These are phyloP conservation scores for Boletus reticulatus DNA, from an alignment of 768 basidiomycete species.

Conservation along the genomic window DNA sequence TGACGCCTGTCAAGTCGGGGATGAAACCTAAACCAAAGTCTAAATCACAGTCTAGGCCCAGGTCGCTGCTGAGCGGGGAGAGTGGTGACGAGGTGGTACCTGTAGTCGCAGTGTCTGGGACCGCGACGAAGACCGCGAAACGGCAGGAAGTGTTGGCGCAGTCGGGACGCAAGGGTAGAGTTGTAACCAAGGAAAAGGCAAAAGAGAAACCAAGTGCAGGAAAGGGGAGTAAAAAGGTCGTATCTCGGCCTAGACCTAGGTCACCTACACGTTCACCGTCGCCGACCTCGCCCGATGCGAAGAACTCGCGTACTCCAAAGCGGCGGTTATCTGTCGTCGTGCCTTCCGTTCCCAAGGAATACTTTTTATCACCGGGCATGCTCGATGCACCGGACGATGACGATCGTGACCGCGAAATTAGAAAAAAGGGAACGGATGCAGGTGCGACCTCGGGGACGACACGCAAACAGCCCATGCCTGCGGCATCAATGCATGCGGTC, in stretches of 20 bases:
- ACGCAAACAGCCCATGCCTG: slow-evolving; percentile 12
- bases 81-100: slow-evolving; percentile 1
- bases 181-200: not conserved
- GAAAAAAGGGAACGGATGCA: not conserved
- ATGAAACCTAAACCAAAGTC: slow-evolving; percentile 27
- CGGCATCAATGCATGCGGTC: slow-evolving; percentile 18
- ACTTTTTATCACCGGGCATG: slow-evolving; percentile 20
- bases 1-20: slow-evolving; percentile 25
- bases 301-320: slow-evolving; percentile 11
- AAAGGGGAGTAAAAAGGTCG: not conserved
- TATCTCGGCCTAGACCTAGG: not conserved
- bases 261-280: slow-evolving; percentile 9
- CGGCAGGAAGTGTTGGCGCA: not conserved
- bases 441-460: not conserved
- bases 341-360: slow-evolving; percentile 25
- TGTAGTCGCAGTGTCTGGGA: not conserved
- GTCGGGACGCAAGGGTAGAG: not conserved
- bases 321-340: slow-evolving; percentile 29
- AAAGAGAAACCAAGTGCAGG: not conserved
- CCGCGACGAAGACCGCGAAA: not conserved
- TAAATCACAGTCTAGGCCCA: slow-evolving; percentile 4
- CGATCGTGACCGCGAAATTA: not conserved
- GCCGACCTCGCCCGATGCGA: slow-evolving; percentile 1
- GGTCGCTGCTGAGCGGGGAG: not conserved
- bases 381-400: not conserved